Evolutionary conservation across 495 filamentous ascomycete genomes (phyloP), one percentile per base, ranked within the genome.

Genomic region (Penicillium crystallinum): DNA sequence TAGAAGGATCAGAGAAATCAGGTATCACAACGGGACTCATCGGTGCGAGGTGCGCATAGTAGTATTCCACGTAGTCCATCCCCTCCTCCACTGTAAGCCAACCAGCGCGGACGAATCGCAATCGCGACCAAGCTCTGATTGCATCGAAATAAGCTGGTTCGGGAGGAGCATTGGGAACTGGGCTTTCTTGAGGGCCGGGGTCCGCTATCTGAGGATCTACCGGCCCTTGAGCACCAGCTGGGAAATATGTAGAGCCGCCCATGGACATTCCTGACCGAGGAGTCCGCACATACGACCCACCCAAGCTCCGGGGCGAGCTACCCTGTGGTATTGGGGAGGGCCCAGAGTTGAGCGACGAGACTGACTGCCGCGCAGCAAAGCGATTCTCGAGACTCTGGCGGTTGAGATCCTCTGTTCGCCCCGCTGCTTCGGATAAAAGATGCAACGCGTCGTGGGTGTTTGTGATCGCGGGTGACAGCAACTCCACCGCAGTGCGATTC

Each of bases 51-150:
- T 90, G 87, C 48, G 85, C 80, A 66, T 96, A 96, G 71, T 96
- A 98, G 64, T 97, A 97, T 63, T 88, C 84, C 57, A 98, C 87
- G 63, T 97, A 98, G 23, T 81, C 84, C 65, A 97, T 89, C 1
- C 88, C 91, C 67, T 98, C 93, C 57, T 85, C 81, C 2, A 92
- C 89, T 0, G 90, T 96, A 60, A 98, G 91, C 93, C 93, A 98
- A 18, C 93, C 93, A 7, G 89, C 90, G 44, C 89, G 86, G 17
- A 97, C 92, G 66, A 97, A 97, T 49, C 91, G 83, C 60, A 95
- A 85, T 56, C 89, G 80, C 9, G 87, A 85, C 93, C 93, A 98
- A 9, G 88, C 88, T 58, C 84, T 86, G 46, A 96, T 64, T 6
- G 90, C 89, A 53, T 89, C 83, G 30, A 73, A 65, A 53, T 65